Percentiles rank a stretch among this genome's conserved stretches.
phyloP scores from a whole-genome alignment of 164 flowering plant genomes.

The Sedum album region DNA sequence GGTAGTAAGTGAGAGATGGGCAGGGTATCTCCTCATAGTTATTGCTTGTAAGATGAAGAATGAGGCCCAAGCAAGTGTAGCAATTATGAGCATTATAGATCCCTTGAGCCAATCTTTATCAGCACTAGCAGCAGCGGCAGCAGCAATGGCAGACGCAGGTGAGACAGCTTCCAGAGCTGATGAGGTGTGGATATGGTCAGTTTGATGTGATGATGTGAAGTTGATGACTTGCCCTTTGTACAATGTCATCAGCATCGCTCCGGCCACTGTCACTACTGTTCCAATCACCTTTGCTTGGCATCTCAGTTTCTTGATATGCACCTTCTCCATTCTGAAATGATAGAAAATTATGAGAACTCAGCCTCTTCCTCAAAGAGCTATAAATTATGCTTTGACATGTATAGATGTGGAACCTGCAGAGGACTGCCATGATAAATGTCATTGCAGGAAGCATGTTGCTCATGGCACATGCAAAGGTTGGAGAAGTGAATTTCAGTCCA shows the following conservation, averaged over 20 bases:
- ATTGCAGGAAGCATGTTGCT: conserved; percentile 32
- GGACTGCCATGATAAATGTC: conserved; percentile 29
- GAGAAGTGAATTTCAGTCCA: conserved; percentile 30
- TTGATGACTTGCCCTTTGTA: conserved; percentile 14
- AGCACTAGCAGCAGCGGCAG: not conserved
- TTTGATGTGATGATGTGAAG: conserved; percentile 3
- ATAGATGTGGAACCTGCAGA: conserved; percentile 21
- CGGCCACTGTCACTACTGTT: conserved; percentile 14
- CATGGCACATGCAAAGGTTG: conserved; percentile 32
- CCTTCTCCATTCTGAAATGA: conserved; percentile 12
- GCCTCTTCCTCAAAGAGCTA: not conserved
- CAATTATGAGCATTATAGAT: conserved; percentile 12
- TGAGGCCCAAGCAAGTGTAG: conserved; percentile 15
- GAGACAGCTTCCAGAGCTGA: not conserved
- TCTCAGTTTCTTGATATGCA: conserved; percentile 12
- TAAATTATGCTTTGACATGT: not conserved
- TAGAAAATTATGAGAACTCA: not conserved
- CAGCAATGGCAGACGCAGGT: not conserved
- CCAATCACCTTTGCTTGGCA: conserved; percentile 13
- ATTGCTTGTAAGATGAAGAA: conserved; percentile 10
- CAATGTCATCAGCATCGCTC: conserved; percentile 15
- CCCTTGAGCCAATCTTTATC: conserved; percentile 15
- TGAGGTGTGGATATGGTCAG: not conserved
- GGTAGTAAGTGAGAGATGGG: conserved; percentile 11
- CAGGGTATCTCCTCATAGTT: conserved; percentile 11